Conservation (phyloP, 2,329 filamentous ascomycete species). For the Fusarium lateritium region DNA sequence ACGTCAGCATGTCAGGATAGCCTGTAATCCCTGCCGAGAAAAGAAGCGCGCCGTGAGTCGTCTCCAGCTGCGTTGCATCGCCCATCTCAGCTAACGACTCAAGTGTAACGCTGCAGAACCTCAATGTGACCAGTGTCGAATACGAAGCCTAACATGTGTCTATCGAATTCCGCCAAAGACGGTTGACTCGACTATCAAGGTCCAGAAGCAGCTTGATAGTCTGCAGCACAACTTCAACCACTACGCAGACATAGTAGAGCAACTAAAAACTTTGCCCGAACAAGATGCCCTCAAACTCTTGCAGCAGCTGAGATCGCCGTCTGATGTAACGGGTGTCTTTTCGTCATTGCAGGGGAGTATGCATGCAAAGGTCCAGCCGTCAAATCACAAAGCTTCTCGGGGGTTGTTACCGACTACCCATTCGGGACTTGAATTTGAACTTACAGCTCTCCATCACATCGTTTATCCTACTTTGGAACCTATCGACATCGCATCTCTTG, state of each 20-base stretch:
- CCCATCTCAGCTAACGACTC: not conserved
- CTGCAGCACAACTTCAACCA: conserved; percentile 10
- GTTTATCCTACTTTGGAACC: conserved; percentile 9
- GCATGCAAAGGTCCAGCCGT: not conserved
- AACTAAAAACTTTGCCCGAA: not conserved
- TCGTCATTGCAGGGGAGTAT: not conserved
- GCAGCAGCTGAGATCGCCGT: not conserved
- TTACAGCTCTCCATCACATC: conserved; percentile 5
- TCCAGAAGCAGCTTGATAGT: conserved; percentile 17
- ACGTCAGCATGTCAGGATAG: conserved; percentile 22
- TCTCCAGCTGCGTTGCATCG: not conserved
- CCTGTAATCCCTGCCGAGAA: conserved; percentile 22
- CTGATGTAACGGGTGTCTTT: not conserved
- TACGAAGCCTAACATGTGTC: not conserved
- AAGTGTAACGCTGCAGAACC: conserved; percentile 18
- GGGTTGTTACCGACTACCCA: conserved; percentile 5
- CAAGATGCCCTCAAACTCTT: conserved; percentile 8
- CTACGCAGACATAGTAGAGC: conserved; percentile 7
- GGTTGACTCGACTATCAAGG: conserved; percentile 13
- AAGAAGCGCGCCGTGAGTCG: conserved; percentile 22
- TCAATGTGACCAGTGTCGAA: conserved; percentile 19
- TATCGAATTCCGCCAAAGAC: conserved; percentile 19
- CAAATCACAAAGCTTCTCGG: conserved; percentile 7
- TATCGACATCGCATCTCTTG: not conserved
- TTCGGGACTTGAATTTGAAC: conserved; percentile 13